Evolutionary conservation across 106 monocot genomes (phyloP).

Genomic region (Narthecium ossifragum): DNA sequence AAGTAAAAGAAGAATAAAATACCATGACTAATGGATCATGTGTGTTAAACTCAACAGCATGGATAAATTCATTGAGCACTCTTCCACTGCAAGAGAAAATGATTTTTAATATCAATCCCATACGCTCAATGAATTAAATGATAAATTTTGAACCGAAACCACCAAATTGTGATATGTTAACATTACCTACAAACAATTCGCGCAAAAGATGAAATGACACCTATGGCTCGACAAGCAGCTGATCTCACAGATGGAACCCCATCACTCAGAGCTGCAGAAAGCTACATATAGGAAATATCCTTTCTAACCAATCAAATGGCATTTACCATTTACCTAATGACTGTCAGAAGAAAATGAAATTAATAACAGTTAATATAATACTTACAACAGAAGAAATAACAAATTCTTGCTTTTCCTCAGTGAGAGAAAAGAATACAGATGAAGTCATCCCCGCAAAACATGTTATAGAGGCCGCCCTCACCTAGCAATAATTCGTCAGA

Average conservation of each 20-base stretch:
- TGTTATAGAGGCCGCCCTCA: conserved; percentile 80
- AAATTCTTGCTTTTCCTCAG: conserved; percentile 44
- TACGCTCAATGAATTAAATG: too few relatives aligned
- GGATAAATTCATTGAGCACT: conserved; percentile 55
- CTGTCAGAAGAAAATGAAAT: neutral
- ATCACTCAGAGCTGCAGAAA: conserved; percentile 56
- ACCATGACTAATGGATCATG: conserved; percentile 60
- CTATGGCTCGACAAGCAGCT: conserved; percentile 92
- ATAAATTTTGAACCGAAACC: neutral
- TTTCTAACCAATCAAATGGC: neutral
- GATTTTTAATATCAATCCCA: neutral
- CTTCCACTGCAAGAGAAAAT: conserved; percentile 37
- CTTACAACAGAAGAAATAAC: conserved; percentile 69
- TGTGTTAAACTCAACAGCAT: conserved; percentile 60
- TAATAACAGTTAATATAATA: too few relatives aligned
- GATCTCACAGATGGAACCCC: conserved; percentile 60
- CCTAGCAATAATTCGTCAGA: too few relatives aligned
- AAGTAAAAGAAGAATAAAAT: conserved; percentile 8
- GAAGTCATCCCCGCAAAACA: conserved; percentile 97
- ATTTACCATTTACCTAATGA: neutral
- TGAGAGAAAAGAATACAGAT: conserved; percentile 60
- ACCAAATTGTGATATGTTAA: neutral
- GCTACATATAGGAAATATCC: conserved; percentile 22
- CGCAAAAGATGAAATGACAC: conserved; percentile 71
- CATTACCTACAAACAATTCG: conserved; percentile 51